These are phyloP conservation scores for Erysiphe pulchra DNA, from an alignment of 2,329 filamentous ascomycete species.

Conservation along the genomic window DNA sequence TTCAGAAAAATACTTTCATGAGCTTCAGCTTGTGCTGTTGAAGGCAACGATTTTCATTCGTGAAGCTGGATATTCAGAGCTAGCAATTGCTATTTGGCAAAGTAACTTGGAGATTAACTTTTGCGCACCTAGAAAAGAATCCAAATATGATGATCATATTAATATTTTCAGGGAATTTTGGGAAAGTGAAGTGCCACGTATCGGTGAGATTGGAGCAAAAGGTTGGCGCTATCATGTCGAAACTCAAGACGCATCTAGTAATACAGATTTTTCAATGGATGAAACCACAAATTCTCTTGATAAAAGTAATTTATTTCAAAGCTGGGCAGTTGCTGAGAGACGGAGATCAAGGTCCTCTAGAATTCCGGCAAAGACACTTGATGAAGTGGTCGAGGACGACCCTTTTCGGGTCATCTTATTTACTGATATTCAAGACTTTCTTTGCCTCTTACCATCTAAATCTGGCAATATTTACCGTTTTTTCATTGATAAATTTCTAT, in stretches of 20 bases:
- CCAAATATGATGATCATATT: slow-evolving; percentile 3
- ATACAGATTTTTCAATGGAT: slow-evolving; percentile 6
- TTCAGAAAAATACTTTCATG: slow-evolving; percentile 11
- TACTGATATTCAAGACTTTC: slow-evolving; percentile 41
- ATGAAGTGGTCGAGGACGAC: slow-evolving; percentile 54
- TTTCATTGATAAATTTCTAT: slow-evolving; percentile 43
- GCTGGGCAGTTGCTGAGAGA: slow-evolving; percentile 28
- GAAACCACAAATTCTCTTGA: slow-evolving; percentile 3
- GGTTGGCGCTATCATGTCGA: slow-evolving; percentile 39
- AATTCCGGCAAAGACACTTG: slow-evolving; percentile 45
- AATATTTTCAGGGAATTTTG: slow-evolving; percentile 46
- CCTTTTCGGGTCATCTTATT: slow-evolving; percentile 63
- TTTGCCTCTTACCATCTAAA: slow-evolving; percentile 25
- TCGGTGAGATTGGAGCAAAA: slow-evolving; percentile 45
- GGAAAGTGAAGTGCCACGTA: slow-evolving; percentile 57
- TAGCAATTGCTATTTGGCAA: slow-evolving; percentile 63
- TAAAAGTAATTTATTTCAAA: slow-evolving; percentile 14
- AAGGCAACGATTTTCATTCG: slow-evolving; percentile 48
- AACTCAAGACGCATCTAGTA: slow-evolving; percentile 6
- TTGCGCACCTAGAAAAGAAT: slow-evolving; percentile 21
- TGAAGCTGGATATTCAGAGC: slow-evolving; percentile 54
- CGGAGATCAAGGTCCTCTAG: slow-evolving; percentile 20
- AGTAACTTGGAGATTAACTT: slow-evolving; percentile 48
- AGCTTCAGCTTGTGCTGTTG: slow-evolving; percentile 44
- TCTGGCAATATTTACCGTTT: slow-evolving; percentile 16